Percentiles rank a stretch among this genome's conserved stretches.
phyloP scores from a whole-genome alignment of 306 rosid genomes.

The Cyamopsis tetragonoloba region DNA sequence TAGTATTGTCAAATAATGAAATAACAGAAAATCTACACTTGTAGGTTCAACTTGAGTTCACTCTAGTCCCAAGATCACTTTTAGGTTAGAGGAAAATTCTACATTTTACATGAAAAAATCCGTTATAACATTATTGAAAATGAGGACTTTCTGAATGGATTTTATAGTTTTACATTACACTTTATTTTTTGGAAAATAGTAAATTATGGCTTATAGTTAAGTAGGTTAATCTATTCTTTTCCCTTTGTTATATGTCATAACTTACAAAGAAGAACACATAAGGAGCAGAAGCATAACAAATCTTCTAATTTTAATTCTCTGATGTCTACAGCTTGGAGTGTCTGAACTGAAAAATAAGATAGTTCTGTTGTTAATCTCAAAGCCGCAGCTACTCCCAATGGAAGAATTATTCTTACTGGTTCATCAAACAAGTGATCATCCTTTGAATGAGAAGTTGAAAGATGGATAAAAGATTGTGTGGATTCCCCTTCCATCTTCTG shows the following conservation, averaged over 20 bases:
- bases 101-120: too few relatives aligned
- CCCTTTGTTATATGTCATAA: too few relatives aligned
- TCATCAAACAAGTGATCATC: slow-evolving; percentile 60
- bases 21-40: too few relatives aligned
- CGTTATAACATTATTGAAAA: too few relatives aligned
- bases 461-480: slow-evolving; percentile 49
- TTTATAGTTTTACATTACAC: background rate
- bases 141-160: background rate
- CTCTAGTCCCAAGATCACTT: too few relatives aligned
- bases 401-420: slow-evolving; percentile 45
- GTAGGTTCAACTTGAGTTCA: too few relatives aligned
- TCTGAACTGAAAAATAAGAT: slow-evolving; percentile 44
- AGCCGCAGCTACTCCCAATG: slow-evolving; percentile 35
- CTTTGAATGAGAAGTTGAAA: slow-evolving; percentile 25
- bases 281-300: background rate
- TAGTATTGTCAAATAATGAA: too few relatives aligned
- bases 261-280: background rate
- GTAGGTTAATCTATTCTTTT: too few relatives aligned
- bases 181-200: too few relatives aligned
- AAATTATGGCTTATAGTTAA: too few relatives aligned
- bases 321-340: slow-evolving; percentile 45
- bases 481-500: slow-evolving; percentile 56
- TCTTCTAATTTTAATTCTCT: slow-evolving; percentile 1
- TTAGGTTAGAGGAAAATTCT: too few relatives aligned
- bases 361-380: slow-evolving; percentile 51